phyloP scores from a whole-genome alignment of 495 filamentous ascomycete species.

The Hyaloscypha hepaticicola region DNA sequence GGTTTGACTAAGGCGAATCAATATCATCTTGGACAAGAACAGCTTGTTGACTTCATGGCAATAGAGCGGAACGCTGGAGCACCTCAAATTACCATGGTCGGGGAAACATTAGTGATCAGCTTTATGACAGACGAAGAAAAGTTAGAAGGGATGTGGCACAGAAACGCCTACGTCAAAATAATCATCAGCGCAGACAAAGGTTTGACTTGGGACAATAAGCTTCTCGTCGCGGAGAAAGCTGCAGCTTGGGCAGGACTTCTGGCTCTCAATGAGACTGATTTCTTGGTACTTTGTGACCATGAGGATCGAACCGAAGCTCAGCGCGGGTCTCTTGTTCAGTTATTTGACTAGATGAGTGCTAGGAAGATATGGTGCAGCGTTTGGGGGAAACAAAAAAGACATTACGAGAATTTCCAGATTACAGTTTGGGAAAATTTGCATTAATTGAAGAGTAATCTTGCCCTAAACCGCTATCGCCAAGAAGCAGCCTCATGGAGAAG shows the following conservation, averaged over 20 bases:
- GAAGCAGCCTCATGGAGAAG: no score
- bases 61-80: conserved; percentile 45
- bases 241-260: conserved; percentile 12
- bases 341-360: not conserved
- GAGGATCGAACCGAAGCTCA: conserved; percentile 2
- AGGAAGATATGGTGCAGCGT: not conserved
- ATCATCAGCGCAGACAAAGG: conserved; percentile 6
- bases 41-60: not conserved
- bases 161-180: conserved; percentile 2
- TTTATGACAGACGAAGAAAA: conserved; percentile 64
- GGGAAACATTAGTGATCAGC: conserved; percentile 54
- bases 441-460: no score
- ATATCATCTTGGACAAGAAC: not conserved
- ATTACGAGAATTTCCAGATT: no score
- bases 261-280: conserved; percentile 5
- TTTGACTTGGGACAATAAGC: conserved; percentile 7
- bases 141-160: conserved; percentile 8
- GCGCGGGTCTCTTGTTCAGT: not conserved
- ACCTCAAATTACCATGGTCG: conserved; percentile 57
- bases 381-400: no score
- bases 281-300: conserved; percentile 14
- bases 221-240: conserved; percentile 1
- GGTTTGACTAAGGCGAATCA: not conserved
- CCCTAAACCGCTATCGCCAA: no score
- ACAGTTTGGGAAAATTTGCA: no score